Percentiles rank a stretch among this genome's conserved stretches.
Conservation (phyloP, 2,329 filamentous ascomycete species). For the Colletotrichum karsti region DNA sequence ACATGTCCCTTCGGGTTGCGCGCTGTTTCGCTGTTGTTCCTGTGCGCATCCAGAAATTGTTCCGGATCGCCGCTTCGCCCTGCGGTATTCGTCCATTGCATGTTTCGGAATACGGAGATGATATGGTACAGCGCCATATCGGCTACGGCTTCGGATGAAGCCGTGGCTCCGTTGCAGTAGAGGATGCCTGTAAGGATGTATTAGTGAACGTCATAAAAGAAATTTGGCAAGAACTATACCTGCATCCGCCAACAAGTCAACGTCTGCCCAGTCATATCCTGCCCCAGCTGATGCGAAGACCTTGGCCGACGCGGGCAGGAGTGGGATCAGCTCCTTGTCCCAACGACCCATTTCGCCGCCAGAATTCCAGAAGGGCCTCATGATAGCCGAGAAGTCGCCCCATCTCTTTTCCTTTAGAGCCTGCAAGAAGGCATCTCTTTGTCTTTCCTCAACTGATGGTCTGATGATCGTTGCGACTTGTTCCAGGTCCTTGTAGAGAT, state of each 20-base stretch:
- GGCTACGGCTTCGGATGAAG: slow-evolving; percentile 68
- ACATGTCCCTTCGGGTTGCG: slow-evolving; percentile 63
- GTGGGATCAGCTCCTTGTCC: slow-evolving; percentile 64
- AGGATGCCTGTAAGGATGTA: slow-evolving; percentile 46
- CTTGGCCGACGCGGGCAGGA: slow-evolving; percentile 60
- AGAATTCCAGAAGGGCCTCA: slow-evolving; percentile 70
- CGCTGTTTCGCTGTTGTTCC: slow-evolving; percentile 59
- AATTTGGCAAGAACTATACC: background rate
- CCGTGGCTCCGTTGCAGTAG: slow-evolving; percentile 71
- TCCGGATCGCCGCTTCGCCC: slow-evolving; percentile 52
- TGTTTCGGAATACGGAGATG: slow-evolving; percentile 64
- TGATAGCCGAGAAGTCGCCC: slow-evolving; percentile 53
- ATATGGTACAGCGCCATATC: slow-evolving; percentile 69
- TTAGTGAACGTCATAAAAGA: background rate
- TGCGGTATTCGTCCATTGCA: slow-evolving; percentile 62
- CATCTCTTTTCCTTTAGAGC: slow-evolving; percentile 46
- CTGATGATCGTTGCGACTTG: slow-evolving; percentile 41
- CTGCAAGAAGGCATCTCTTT: slow-evolving; percentile 45
- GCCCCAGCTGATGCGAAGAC: slow-evolving; percentile 69
- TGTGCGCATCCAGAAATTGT: slow-evolving; percentile 59
- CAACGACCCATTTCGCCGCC: slow-evolving; percentile 73
- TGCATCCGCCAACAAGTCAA: slow-evolving; percentile 39
- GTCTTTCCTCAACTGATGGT: slow-evolving; percentile 45
- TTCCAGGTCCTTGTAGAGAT: slow-evolving; percentile 40
- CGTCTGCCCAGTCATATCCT: slow-evolving; percentile 71